Conservation (phyloP, 768 basidiomycete species). For the Calocybe gangraenosa region DNA sequence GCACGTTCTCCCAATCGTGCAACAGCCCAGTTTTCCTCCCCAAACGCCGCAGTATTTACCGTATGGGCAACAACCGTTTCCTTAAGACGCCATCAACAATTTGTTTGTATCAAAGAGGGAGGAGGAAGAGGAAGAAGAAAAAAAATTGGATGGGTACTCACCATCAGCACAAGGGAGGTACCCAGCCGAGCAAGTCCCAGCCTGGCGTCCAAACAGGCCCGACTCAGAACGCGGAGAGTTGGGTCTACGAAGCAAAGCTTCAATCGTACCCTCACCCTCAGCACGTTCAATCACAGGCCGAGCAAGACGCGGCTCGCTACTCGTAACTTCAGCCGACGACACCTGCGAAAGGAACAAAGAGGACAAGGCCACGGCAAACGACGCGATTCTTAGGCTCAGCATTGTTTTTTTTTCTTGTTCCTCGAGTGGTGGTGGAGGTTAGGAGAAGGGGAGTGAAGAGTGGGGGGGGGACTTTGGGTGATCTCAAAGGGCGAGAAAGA, state of each 20-base stretch:
- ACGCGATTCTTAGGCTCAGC: not conserved
- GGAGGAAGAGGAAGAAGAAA: no score
- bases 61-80: constrained; percentile 16
- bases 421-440: no score
- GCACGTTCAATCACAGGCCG: not conserved
- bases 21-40: constrained; percentile 19
- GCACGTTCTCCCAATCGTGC: constrained; percentile 17
- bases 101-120: no score
- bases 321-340: constrained; percentile 1
- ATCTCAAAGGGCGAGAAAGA: no score
- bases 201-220: constrained; percentile 1
- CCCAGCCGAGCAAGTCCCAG: constrained; percentile 6
- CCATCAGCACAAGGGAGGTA: constrained; percentile 11
- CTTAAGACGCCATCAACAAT: not conserved
- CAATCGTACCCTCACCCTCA: constrained; percentile 1
- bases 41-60: constrained; percentile 20
- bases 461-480: no score
- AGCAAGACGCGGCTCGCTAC: not conserved
- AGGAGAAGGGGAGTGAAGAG: no score
- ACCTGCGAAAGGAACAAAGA: not conserved
- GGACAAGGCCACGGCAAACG: not conserved
- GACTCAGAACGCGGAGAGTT: not conserved
- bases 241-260: constrained; percentile 9
- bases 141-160: not conserved
- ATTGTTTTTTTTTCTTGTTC: no score